Evolutionary conservation across 192 early-diverging fungal genomes (phyloP).

Genomic region (Coemansia sp.): DNA sequence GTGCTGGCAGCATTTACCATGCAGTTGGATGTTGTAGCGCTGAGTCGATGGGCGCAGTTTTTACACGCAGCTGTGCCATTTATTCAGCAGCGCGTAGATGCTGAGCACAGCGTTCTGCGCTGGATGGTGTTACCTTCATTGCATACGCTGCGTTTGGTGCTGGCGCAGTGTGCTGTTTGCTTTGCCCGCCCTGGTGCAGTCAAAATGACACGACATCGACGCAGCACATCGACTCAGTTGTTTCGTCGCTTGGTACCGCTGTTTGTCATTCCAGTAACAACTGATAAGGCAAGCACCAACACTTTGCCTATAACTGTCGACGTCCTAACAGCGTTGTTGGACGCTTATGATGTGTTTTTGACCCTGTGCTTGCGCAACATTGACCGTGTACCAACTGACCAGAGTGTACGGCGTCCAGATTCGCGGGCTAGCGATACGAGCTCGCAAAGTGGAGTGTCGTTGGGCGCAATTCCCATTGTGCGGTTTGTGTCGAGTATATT

Average conservation of each 20-base stretch:
- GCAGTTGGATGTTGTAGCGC: conserved; percentile 31
- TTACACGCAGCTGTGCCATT: conserved; percentile 16
- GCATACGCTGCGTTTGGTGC: conserved; percentile 30
- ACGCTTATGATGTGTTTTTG: conserved; percentile 39
- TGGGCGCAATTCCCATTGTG: conserved; percentile 29
- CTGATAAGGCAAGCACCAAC: not conserved
- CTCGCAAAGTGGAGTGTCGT: conserved; percentile 1
- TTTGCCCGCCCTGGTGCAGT: conserved; percentile 22
- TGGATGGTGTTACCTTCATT: conserved; percentile 39
- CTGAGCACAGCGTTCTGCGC: conserved; percentile 15
- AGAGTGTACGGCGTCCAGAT: conserved; percentile 12
- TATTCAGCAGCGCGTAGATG: conserved; percentile 20
- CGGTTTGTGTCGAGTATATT: conserved; percentile 40
- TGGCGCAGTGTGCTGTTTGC: conserved; percentile 34
- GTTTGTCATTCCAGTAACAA: conserved; percentile 27
- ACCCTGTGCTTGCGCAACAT: conserved; percentile 31
- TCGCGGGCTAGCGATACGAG: conserved; percentile 33
- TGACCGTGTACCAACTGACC: conserved; percentile 12
- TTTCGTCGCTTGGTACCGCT: conserved; percentile 20
- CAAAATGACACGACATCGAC: not conserved
- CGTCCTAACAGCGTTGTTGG: conserved; percentile 25
- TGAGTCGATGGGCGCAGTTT: conserved; percentile 35
- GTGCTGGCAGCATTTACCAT: conserved; percentile 37
- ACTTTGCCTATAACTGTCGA: conserved; percentile 10
- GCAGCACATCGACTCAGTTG: conserved; percentile 15